Evolutionary conservation across 257 asterid species (phyloP), one percentile per base, ranked within the genome.

Genomic region (Solanum pinnatisectum): DNA sequence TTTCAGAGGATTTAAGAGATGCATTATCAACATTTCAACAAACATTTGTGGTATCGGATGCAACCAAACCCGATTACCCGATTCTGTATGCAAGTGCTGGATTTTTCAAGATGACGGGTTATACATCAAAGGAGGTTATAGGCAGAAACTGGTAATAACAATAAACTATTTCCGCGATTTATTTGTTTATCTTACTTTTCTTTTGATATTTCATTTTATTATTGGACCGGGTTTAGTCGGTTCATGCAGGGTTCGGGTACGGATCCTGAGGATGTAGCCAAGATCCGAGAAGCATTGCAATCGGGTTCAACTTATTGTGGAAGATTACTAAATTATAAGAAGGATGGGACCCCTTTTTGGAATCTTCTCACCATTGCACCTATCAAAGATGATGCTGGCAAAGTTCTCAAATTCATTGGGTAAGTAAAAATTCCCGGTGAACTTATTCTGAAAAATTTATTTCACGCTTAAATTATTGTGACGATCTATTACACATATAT

Each of bases 51-150:
- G 99, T 97, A 37, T 94, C 99, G 27, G 99, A 97, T 91, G 99
- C 99, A 6, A 94, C 95, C 0, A 97, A 97, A 87, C 92, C 95
- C 14, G 99, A 97, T 89, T 87, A 87, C 85, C 99, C 99, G 4
- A 97, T 97, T 18, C 33, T 97, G 96, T 96, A 97, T 87, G 99
- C 99, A 44, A 97, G 99, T 91, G 99, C 99, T 33, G 99, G 99
- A 49, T 97, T 97, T 89, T 96, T 96, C 92, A 97, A 92, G 92
- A 97, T 97, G 99, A 97, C 99, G 11, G 99, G 99, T 14, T 97
- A 96, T 92, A 93, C 98, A 73, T 93, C 99, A 6, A 96, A 85
- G 87, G 99, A 97, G 88, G 98, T 97, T 92, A 89, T 97, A 0
- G 99, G 99, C 87, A 88, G 99, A 49, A 96, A 95, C 68, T 94